phyloP scores from a whole-genome alignment of 176 grass and related monocot genomes.

The Ananas comosus region DNA sequence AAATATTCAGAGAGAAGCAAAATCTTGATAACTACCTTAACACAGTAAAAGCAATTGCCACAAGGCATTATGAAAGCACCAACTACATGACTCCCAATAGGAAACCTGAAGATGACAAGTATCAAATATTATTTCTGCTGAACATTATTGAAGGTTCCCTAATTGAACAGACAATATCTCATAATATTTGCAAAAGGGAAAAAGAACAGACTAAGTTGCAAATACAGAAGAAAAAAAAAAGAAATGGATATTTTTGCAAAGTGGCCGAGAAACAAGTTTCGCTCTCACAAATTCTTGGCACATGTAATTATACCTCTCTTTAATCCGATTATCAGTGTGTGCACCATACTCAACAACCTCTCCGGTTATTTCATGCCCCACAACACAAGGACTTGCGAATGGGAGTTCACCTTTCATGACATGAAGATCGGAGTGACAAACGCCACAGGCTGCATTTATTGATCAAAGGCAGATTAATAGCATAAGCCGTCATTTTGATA shows the following conservation, averaged over 20 bases:
- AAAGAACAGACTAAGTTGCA: neutral
- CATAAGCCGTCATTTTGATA: neutral
- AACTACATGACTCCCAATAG: conserved; percentile 87
- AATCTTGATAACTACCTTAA: conserved; percentile 47
- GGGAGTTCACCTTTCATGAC: conserved; percentile 92
- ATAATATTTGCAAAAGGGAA: neutral
- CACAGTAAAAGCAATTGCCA: conserved; percentile 94
- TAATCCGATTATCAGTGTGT: conserved; percentile 52
- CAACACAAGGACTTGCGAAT: conserved; percentile 73
- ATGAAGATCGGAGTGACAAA: conserved; percentile 95
- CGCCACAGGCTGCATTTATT: conserved; percentile 65
- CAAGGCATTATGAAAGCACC: conserved; percentile 99
- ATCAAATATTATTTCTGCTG: neutral
- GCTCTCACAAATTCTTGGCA: neutral
- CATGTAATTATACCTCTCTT: conserved; percentile 45
- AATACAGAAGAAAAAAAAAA: neutral
- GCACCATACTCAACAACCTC: conserved; percentile 85
- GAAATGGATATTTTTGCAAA: neutral
- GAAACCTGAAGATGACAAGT: conserved; percentile 41
- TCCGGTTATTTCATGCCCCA: conserved; percentile 96
- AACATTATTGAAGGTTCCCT: neutral
- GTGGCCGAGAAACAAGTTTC: neutral
- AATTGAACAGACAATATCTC: neutral
- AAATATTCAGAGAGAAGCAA: neutral
- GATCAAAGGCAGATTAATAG: neutral